Percentiles rank a stretch among this genome's conserved stretches.
Evolutionary conservation across 345 rosid species (phyloP).

Genomic region (Toxicodendron radicans): DNA sequence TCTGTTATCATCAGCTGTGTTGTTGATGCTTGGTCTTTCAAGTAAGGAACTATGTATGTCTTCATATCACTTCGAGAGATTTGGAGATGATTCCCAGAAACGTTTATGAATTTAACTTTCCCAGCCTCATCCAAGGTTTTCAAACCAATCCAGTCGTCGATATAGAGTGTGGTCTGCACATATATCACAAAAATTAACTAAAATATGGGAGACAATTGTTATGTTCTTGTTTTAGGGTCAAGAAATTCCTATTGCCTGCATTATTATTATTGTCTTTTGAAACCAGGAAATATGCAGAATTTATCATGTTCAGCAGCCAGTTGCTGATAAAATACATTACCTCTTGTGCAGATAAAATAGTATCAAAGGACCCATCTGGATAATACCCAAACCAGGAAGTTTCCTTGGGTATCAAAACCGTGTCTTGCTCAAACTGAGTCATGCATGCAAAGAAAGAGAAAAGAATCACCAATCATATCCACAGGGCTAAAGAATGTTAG

Average conservation of each 20-base stretch:
- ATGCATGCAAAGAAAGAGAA: slow-evolving; percentile 8
- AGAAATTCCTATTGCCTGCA: too few species aligned
- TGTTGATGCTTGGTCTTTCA: slow-evolving; percentile 37
- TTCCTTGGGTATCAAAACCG: slow-evolving; percentile 73
- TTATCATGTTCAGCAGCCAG: background rate
- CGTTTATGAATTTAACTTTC: slow-evolving; percentile 57
- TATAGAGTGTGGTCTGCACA: slow-evolving; percentile 56
- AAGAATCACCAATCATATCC: slow-evolving; percentile 3
- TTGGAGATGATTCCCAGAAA: slow-evolving; percentile 63
- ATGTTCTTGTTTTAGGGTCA: too few species aligned
- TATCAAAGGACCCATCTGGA: slow-evolving; percentile 61
- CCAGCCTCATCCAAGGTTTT: slow-evolving; percentile 68
- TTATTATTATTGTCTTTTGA: background rate
- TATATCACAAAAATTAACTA: background rate
- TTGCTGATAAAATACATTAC: slow-evolving; percentile 19
- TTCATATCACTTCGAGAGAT: slow-evolving; percentile 56
- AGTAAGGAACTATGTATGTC: slow-evolving; percentile 61
- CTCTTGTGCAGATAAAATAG: slow-evolving; percentile 66
- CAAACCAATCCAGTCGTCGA: slow-evolving; percentile 77
- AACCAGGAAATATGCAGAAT: background rate
- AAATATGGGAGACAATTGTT: too few species aligned
- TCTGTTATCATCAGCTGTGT: slow-evolving; percentile 15
- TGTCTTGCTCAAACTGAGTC: slow-evolving; percentile 76
- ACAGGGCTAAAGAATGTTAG: background rate
- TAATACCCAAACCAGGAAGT: slow-evolving; percentile 84